Conservation (phyloP, 2,329 filamentous ascomycete genomes). For the Botrytis medusae region DNA sequence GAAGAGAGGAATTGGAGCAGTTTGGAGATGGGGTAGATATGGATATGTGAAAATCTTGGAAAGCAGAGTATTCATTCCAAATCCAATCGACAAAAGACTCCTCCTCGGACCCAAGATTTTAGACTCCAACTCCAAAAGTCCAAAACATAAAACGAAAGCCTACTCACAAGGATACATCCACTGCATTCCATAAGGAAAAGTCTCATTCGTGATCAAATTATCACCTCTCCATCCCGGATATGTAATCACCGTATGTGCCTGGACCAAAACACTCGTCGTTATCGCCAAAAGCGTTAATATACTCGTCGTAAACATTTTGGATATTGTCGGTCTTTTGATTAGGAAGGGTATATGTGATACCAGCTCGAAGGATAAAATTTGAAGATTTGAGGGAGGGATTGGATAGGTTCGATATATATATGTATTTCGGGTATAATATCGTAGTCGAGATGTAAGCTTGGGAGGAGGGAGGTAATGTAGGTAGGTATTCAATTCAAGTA, state of each 20-base stretch:
- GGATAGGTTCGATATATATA: neutral
- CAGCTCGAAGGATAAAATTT: neutral
- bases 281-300: slow-evolving; percentile 6
- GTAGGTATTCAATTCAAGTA: neutral
- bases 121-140: neutral
- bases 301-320: slow-evolving; percentile 13
- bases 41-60: neutral
- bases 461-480: neutral
- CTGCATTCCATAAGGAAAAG: slow-evolving; percentile 42
- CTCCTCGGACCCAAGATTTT: neutral
- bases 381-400: neutral
- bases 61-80: neutral
- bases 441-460: neutral
- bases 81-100: neutral
- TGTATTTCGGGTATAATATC: neutral
- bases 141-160: neutral
- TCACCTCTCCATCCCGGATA: slow-evolving; percentile 45
- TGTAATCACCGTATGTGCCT: slow-evolving; percentile 45
- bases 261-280: slow-evolving; percentile 30
- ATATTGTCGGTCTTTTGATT: neutral
- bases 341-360: neutral
- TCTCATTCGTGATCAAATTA: slow-evolving; percentile 42
- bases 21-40: neutral
- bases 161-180: slow-evolving; percentile 44
- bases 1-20: neutral